These are phyloP conservation scores for Tolypocladium ovalisporum DNA, from an alignment of 2,329 filamentous ascomycete genomes.

Conservation along the genomic window DNA sequence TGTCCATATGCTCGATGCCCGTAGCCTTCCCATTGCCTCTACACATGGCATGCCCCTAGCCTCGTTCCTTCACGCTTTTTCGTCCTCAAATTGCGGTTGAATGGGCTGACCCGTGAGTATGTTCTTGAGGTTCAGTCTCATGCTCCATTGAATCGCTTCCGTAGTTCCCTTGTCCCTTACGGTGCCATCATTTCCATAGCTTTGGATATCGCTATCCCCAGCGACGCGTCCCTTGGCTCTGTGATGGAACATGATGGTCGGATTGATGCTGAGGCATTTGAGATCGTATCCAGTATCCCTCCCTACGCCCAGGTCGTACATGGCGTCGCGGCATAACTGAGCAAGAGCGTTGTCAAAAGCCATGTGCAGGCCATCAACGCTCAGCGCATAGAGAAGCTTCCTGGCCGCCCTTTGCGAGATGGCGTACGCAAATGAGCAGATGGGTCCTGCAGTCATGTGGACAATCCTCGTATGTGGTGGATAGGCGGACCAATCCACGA, in stretches of 20 bases:
- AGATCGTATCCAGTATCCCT: slow-evolving; percentile 2
- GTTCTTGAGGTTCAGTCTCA: slow-evolving; percentile 18
- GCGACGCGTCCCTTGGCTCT: slow-evolving; percentile 14
- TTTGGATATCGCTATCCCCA: slow-evolving; percentile 20
- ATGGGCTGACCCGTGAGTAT: slow-evolving; percentile 14
- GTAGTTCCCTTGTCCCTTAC: slow-evolving; percentile 17
- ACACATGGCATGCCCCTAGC: background rate
- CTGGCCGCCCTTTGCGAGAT: slow-evolving; percentile 31
- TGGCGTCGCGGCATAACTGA: slow-evolving; percentile 31
- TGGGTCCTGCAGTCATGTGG: slow-evolving; percentile 28
- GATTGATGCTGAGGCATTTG: slow-evolving; percentile 21
- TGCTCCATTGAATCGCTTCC: slow-evolving; percentile 21
- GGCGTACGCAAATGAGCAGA: slow-evolving; percentile 32
- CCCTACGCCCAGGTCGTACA: slow-evolving; percentile 10
- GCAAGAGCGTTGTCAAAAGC: slow-evolving; percentile 32
- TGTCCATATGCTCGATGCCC: background rate
- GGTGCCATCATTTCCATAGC: slow-evolving; percentile 6
- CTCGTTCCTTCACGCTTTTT: background rate
- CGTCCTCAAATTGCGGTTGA: slow-evolving; percentile 11
- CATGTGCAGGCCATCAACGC: slow-evolving; percentile 25
- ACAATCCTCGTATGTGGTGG: slow-evolving; percentile 29
- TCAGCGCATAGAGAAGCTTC: slow-evolving; percentile 29
- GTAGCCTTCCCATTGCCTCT: too few species aligned
- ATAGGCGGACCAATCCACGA: slow-evolving; percentile 19
- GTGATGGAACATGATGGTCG: slow-evolving; percentile 23